Evolutionary conservation across 345 rosid genomes (phyloP).

Genomic region (Populus euphratica): DNA sequence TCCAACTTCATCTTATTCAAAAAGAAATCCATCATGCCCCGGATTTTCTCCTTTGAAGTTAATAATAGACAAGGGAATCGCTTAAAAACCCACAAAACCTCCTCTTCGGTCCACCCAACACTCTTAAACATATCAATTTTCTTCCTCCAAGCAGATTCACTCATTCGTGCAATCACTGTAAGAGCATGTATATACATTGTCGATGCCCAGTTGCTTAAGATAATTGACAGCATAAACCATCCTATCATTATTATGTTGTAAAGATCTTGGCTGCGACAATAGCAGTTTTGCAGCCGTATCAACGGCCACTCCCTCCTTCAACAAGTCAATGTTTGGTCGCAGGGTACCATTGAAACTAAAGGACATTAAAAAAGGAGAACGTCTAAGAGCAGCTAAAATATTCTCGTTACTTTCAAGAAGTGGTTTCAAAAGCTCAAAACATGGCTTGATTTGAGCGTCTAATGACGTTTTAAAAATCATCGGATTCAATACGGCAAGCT

Average conservation of each 20-base stretch:
- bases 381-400: not conserved
- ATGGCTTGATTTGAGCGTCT: not conserved
- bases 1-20: not conserved
- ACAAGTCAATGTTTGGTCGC: not conserved
- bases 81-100: not conserved
- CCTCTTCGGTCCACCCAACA: not conserved
- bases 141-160: not conserved
- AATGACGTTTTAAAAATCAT: not conserved
- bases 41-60: not conserved
- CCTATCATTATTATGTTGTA: not conserved
- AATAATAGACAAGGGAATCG: not conserved
- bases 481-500: not conserved
- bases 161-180: not conserved
- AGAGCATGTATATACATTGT: not conserved
- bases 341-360: not conserved
- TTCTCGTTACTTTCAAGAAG: not conserved
- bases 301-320: not conserved
- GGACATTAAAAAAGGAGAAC: not conserved
- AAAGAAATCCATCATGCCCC: not conserved
- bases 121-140: not conserved
- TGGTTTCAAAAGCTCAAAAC: not conserved
- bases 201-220: not conserved
- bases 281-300: not conserved
- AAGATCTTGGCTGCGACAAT: not conserved
- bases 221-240: not conserved